Evolutionary conservation across 2,329 filamentous ascomycete species (phyloP), one percentile per base, ranked within the genome.

Genomic region (Tolypocladium pustulatum): DNA sequence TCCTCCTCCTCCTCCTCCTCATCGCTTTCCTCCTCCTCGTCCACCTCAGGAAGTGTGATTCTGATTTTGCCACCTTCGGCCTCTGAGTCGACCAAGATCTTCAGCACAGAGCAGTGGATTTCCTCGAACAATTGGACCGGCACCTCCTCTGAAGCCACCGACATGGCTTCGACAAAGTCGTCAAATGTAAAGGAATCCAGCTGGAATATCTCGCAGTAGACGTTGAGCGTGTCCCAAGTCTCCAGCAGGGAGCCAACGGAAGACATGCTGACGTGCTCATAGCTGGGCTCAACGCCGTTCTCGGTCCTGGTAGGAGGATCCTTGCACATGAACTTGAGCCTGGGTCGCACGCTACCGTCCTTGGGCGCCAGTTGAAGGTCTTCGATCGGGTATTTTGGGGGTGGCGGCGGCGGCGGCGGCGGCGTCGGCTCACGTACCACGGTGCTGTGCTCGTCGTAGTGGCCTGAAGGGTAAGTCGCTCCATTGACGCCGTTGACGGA

Each of bases 111-210:
- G 70, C 94, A 99, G 71, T 97, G 93, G 6, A 94, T 83, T 71
- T 99, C 94, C 55, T 90, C 86, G 64, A 97, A 87, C 0, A 99
- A 78, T 69, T 97, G 88, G 57, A 94, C 94, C 9, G 88, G 86
- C 0, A 84, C 76, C 27, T 90, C 85, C 38, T 87, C 82, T 0
- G 86, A 91, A 0, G 88, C 82, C 59, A 92, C 87, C 55, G 86
- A 82, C 79, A 99, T 86, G 0, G 92, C 88, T 69, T 97, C 89
- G 5, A 96, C 81, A 67, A 92, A 97, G 71, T 99, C 94, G 70
- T 99, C 94, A 67, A 97, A 95, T 0, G 93, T 97, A 69, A 99
- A 99, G 0, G 93, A 97, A 72, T 99, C 94, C 32, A 99, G 80
- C 67, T 90, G 85, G 69, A 96, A 96, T 22, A 97, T 88, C 67